Conservation (phyloP, 352 stramenopile genomes). For the Aphanomyces cochlioides region DNA sequence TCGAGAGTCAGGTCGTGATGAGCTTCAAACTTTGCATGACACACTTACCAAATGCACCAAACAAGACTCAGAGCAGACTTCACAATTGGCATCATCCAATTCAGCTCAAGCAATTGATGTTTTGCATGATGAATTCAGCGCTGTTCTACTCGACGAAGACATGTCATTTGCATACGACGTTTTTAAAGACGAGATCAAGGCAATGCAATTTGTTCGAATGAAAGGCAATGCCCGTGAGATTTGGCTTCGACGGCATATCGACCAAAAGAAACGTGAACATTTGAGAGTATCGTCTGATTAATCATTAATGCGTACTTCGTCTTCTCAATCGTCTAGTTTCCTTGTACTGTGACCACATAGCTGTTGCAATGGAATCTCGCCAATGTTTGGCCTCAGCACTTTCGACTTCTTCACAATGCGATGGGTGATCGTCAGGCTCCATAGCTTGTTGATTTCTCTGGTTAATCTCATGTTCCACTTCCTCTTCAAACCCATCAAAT, state of each 20-base stretch:
- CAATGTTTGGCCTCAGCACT: background rate
- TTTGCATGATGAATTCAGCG: background rate
- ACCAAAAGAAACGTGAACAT: background rate
- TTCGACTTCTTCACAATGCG: background rate
- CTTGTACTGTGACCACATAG: background rate
- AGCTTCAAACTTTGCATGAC: background rate
- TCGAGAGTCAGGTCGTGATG: background rate
- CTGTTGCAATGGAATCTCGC: background rate
- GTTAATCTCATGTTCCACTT: background rate
- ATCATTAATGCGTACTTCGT: background rate
- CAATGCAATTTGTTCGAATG: background rate
- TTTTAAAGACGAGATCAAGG: background rate
- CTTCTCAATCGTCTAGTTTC: background rate
- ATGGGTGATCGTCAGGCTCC: background rate
- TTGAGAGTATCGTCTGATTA: background rate
- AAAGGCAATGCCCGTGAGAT: no score
- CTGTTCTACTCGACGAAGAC: background rate
- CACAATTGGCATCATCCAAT: background rate
- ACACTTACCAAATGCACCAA: no score
- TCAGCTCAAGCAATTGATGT: background rate
- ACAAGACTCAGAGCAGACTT: background rate
- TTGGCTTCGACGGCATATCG: background rate
- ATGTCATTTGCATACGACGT: constrained; percentile 15
- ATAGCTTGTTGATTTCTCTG: background rate
- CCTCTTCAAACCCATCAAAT: background rate